phyloP scores from a whole-genome alignment of 202 grass and related monocot genomes.

The Zoysia matrella region DNA sequence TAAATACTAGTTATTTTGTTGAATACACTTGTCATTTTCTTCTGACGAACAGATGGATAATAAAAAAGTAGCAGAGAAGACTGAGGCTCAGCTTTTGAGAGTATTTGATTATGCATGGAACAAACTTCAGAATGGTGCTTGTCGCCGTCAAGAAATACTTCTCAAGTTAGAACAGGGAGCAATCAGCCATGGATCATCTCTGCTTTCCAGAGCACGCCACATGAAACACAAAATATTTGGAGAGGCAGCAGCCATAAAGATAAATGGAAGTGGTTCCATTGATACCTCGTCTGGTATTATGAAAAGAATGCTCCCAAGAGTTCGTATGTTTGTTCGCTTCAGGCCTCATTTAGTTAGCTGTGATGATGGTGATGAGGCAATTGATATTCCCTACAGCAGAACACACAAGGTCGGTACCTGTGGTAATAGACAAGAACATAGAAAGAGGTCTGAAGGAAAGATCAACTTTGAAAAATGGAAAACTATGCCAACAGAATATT shows the following conservation, averaged over 20 bases:
- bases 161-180: conserved; percentile 62
- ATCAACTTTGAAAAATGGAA: conserved; percentile 40
- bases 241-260: conserved; percentile 73
- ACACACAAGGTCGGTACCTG: conserved; percentile 15
- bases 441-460: conserved; percentile 58
- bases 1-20: neutral
- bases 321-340: conserved; percentile 59
- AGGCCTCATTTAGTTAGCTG: conserved; percentile 51
- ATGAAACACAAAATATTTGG: conserved; percentile 54
- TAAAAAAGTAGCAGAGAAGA: conserved; percentile 81
- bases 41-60: conserved; percentile 66
- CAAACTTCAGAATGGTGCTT: conserved; percentile 72
- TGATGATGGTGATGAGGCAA: conserved; percentile 4
- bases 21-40: conserved; percentile 25
- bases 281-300: conserved; percentile 42
- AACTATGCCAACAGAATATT: conserved; percentile 20
- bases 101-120: conserved; percentile 99
- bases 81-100: conserved; percentile 65
- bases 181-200: conserved; percentile 33
- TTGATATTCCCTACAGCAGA: conserved; percentile 36
- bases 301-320: conserved; percentile 60
- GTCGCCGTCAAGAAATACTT: conserved; percentile 76
- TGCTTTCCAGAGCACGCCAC: conserved; percentile 54
- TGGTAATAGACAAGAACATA: conserved; percentile 47
- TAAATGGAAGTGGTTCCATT: conserved; percentile 46